A percentile compares a stretch with the other conserved stretches of the same genome.
Evolutionary conservation across 1,284 basidiomycete genomes (phyloP).

Genomic region (Cryptococcus sp.): DNA sequence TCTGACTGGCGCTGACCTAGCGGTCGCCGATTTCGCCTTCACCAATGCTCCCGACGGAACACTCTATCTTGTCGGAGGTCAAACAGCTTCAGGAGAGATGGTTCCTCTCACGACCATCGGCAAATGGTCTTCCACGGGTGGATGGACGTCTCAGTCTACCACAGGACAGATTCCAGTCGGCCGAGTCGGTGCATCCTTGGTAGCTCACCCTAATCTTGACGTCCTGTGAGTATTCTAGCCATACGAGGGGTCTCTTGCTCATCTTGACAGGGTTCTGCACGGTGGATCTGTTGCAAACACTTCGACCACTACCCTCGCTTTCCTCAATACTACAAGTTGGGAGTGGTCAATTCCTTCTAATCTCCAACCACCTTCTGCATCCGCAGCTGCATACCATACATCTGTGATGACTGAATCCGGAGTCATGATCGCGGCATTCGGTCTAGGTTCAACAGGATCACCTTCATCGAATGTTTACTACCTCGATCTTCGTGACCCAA

Average conservation of each 20-base stretch:
- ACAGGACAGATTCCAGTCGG: slow-evolving; percentile 38
- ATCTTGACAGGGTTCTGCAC: slow-evolving; percentile 29
- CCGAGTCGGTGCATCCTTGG: slow-evolving; percentile 41
- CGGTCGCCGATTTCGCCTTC: slow-evolving; percentile 44
- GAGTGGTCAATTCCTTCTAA: slow-evolving; percentile 40
- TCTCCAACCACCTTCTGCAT: slow-evolving; percentile 36
- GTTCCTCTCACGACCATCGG: slow-evolving; percentile 34
- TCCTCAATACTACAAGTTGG: slow-evolving; percentile 44
- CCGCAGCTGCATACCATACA: slow-evolving; percentile 41
- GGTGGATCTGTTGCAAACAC: slow-evolving; percentile 33
- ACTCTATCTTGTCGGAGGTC: slow-evolving; percentile 41
- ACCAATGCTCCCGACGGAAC: slow-evolving; percentile 24
- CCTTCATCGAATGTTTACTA: slow-evolving; percentile 35
- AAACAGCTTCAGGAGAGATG: slow-evolving; percentile 31
- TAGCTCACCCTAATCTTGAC: slow-evolving; percentile 41
- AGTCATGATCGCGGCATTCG: slow-evolving; percentile 47
- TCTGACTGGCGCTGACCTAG: slow-evolving; percentile 33
- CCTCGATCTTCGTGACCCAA: slow-evolving; percentile 43
- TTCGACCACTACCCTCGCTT: slow-evolving; percentile 27
- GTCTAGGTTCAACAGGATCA: slow-evolving; percentile 25
- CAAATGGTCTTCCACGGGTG: slow-evolving; percentile 29
- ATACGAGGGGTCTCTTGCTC: neutral
- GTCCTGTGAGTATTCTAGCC: slow-evolving; percentile 27
- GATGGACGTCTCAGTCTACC: slow-evolving; percentile 36
- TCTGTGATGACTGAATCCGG: slow-evolving; percentile 45